Conservation (phyloP, 306 rosid genomes). For the Argentina anserina region DNA sequence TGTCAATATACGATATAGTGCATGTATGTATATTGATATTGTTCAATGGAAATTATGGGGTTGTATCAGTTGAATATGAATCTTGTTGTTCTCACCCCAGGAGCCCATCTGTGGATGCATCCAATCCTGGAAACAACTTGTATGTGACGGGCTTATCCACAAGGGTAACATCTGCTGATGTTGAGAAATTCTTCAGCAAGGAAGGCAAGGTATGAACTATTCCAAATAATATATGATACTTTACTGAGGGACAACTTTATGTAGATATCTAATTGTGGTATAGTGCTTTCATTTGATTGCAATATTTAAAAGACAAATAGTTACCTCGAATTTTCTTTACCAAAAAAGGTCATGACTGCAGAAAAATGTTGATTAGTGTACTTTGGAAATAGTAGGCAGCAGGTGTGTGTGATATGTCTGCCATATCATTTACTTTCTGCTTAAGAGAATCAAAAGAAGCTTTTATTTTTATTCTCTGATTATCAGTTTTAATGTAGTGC, state of each 20-base stretch:
- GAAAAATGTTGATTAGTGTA: background rate
- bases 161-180: slow-evolving; percentile 36
- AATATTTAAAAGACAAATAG: background rate
- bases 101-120: slow-evolving; percentile 27
- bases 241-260: background rate
- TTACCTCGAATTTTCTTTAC: background rate
- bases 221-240: background rate
- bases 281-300: background rate
- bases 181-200: slow-evolving; percentile 34
- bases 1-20: background rate
- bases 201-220: slow-evolving; percentile 40
- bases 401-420: background rate
- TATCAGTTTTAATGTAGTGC: background rate
- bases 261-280: background rate
- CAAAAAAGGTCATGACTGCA: background rate
- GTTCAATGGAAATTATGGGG: background rate
- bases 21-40: background rate
- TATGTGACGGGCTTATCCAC: slow-evolving; percentile 47
- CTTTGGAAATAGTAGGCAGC: background rate
- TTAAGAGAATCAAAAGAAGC: slow-evolving; percentile 1
- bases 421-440: background rate
- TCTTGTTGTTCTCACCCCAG: slow-evolving; percentile 24
- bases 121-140: slow-evolving; percentile 54
- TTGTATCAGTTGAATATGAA: background rate
- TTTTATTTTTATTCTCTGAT: background rate